Conservation (phyloP, 257 asterid genomes). For the Plantago elongata region DNA sequence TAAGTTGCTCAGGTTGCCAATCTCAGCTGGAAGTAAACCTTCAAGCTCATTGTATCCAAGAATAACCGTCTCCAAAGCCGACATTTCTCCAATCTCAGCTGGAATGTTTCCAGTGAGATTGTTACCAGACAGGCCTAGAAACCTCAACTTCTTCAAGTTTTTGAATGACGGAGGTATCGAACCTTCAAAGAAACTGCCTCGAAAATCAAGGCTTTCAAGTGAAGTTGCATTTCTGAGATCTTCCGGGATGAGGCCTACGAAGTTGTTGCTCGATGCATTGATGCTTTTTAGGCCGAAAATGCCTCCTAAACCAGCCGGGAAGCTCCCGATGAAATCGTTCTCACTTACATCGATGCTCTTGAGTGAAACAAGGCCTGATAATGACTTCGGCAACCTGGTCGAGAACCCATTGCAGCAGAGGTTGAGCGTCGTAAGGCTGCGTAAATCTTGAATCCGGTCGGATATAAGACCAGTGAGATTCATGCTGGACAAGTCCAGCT, state of each 20-base stretch:
- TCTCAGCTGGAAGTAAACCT: constrained; percentile 57
- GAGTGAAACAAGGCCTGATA: constrained; percentile 42
- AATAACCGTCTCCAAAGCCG: constrained; percentile 48
- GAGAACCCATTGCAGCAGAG: constrained; percentile 48
- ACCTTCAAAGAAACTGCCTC: constrained; percentile 72
- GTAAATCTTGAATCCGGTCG: constrained; percentile 36
- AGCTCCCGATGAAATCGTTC: constrained; percentile 52
- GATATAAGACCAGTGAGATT: constrained; percentile 62
- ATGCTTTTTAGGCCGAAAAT: constrained; percentile 33
- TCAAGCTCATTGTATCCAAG: constrained; percentile 63
- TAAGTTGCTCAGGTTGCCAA: constrained; percentile 59
- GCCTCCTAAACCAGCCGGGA: constrained; percentile 55
- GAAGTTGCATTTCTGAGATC: constrained; percentile 45
- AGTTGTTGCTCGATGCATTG: constrained; percentile 77
- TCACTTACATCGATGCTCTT: constrained; percentile 53
- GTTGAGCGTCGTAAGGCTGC: constrained; percentile 34
- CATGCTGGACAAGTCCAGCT: constrained; percentile 58
- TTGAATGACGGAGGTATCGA: constrained; percentile 56
- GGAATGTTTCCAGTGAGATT: constrained; percentile 67
- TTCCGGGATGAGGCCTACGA: constrained; percentile 54
- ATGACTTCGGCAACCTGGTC: constrained; percentile 33
- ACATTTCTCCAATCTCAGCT: constrained; percentile 45
- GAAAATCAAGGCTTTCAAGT: constrained; percentile 51
- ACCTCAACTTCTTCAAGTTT: constrained; percentile 46
- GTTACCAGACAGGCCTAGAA: constrained; percentile 74